Base-by-base conservation (phyloP, 1,284 basidiomycete species). In the Trametes pubescens region DNA sequence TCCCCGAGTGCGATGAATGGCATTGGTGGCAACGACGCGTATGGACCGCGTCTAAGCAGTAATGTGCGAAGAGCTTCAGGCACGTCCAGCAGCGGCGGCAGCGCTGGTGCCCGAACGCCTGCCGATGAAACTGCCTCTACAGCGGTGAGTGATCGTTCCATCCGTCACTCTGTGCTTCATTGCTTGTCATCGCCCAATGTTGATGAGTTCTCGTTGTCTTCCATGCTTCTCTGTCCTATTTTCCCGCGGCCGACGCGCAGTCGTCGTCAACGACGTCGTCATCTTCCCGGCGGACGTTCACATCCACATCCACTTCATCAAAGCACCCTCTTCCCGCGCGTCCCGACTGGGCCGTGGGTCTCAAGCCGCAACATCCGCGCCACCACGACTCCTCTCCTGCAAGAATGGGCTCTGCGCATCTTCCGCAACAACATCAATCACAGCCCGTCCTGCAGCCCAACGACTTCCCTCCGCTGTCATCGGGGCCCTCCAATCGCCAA, bases 291-390 rank as follows among this genome's bases (percentile, higher is more conserved):
- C 83, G 85, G 67, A 90, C 90, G 9, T 91, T 84, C 69, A 91
- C 89, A 1, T 91, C 90, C 29, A 88, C 84, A 6, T 76, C 78
- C 1, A 77, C 86, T 0, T 89, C 90, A 2, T 89, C 89, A 37
- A 86, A 89, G 71, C 92, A 94, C 72, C 92, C 92, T 26, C 81
- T 94, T 51, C 92, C 92, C 11, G 79, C 91, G 4, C 83, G 92
- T 62, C 92, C 92, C 44, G 92, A 94, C 73, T 94, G 92, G 92
- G 92, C 92, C 24, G 90, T 93, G 13, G 91, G 91, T 9, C 79
- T 93, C 38, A 90, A 89, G 73, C 85, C 91, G 0, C 87, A 90
- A 65, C 68, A 82, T 51, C 76, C 81, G 1, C 76, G 78, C 44
- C 77, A 79, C 59, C 72, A 77, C 51, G 80, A 83, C 34, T 69